A percentile compares a stretch with the other conserved stretches of the same genome.
These are phyloP conservation scores for Diplodia scrobiculata DNA, from an alignment of 2,329 filamentous ascomycete species.

Conservation along the genomic window DNA sequence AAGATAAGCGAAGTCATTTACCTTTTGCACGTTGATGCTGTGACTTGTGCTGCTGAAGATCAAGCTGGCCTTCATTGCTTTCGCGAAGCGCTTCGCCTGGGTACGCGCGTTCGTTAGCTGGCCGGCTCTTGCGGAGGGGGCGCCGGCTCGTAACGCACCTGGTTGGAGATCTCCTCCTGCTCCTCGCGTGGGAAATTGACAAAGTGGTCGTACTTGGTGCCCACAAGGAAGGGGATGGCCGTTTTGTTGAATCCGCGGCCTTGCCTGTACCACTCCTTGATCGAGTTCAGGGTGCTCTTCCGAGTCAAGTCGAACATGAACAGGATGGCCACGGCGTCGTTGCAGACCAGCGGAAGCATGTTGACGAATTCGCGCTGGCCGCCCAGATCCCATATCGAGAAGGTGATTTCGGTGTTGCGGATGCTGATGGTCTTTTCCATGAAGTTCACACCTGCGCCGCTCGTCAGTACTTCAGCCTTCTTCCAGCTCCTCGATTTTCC, in stretches of 20 bases:
- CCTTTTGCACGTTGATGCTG: constrained; percentile 99
- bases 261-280: constrained; percentile 99
- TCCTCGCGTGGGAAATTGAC: constrained; percentile 97
- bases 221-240: constrained; percentile 95
- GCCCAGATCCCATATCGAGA: constrained; percentile 98
- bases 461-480: constrained; percentile 31
- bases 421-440: constrained; percentile 99
- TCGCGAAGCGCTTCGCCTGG: constrained; percentile 90
- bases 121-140: constrained; percentile 10
- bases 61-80: constrained; percentile 95
- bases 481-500: background rate
- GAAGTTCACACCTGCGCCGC: constrained; percentile 81
- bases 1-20: constrained; percentile 44
- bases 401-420: constrained; percentile 98
- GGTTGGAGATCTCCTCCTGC: constrained; percentile 97
- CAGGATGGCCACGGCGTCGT: constrained; percentile 95
- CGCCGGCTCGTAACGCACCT: constrained; percentile 59
- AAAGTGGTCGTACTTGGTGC: constrained; percentile 99
- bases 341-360: constrained; percentile 99
- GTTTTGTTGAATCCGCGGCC: constrained; percentile 99
- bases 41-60: constrained; percentile 99
- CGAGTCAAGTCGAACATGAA: constrained; percentile 99
- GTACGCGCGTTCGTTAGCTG: background rate
- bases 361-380: constrained; percentile 99
- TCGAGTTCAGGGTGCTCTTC: constrained; percentile 97